phyloP scores from a whole-genome alignment of 805 yeast genomes.

The Wickerhamiella siamensis region DNA sequence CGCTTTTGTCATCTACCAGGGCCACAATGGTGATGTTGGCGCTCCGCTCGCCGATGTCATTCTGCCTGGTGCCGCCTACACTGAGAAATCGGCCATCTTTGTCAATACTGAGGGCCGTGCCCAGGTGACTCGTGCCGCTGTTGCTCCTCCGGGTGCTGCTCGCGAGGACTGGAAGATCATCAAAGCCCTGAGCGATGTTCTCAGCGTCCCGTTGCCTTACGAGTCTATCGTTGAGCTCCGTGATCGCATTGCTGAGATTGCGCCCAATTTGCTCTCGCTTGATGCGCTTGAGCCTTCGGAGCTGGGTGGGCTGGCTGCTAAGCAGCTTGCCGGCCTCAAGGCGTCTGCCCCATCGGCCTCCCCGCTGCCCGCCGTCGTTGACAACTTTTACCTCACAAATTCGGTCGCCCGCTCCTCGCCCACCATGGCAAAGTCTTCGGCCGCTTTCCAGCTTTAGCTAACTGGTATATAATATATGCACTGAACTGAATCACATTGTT shows the following conservation, averaged over 20 bases:
- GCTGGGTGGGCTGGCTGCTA: conserved; percentile 36
- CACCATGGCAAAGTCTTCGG: conserved; percentile 79
- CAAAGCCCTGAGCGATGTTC: conserved; percentile 68
- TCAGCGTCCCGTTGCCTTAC: conserved; percentile 58
- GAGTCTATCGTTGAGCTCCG: conserved; percentile 58
- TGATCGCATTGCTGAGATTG: conserved; percentile 55
- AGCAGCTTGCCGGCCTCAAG: conserved; percentile 25
- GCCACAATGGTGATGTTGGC: conserved; percentile 84
- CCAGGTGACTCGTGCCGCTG: conserved; percentile 73
- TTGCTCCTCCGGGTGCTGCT: conserved; percentile 76
- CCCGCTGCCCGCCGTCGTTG: conserved; percentile 54
- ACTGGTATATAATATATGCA: not conserved
- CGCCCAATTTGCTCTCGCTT: conserved; percentile 67
- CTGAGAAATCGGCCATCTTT: conserved; percentile 72
- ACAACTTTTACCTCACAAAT: conserved; percentile 78
- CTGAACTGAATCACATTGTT: too few species aligned
- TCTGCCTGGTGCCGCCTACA: conserved; percentile 77
- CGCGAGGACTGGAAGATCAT: conserved; percentile 86
- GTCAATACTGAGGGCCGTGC: conserved; percentile 86
- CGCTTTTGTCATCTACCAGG: conserved; percentile 79
- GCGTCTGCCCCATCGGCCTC: conserved; percentile 30
- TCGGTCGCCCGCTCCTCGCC: conserved; percentile 76
- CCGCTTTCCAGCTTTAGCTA: conserved; percentile 23
- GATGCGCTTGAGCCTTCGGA: conserved; percentile 61
- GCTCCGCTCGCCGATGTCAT: conserved; percentile 80